Base-by-base conservation (phyloP, 306 rosid species). In the Ormosia emarginata region DNA sequence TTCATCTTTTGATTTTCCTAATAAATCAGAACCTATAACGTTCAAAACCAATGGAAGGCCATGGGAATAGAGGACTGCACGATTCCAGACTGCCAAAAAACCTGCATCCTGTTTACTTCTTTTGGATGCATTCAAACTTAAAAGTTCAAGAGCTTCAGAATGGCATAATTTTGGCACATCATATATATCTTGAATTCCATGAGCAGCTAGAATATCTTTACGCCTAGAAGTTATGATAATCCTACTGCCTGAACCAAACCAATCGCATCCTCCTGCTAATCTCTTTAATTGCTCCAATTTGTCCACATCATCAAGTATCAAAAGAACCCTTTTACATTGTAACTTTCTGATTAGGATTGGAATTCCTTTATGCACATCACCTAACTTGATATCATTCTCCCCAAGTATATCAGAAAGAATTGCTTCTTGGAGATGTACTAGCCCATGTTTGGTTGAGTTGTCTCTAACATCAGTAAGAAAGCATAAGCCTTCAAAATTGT, bases 41-140 rank as follows among this genome's bases (percentile, higher is more conserved):
- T 78, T 65, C 67, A 78, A 40, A 67, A 44, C 24, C 75, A 78
- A 55, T 50, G 82, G 75, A 52, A 78, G 81, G 43, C 74, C 81
- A 37, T 3, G 0, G 7, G 63, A 49, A 52, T 56, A 37, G 49
- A 7, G 15, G 10, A 39, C 0, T 24, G 34, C 74, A 12, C 66
- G 75, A 4, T 33, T 2, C 62, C 46, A 76, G 14, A 46, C 8
- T 36, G 44, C 52, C 33, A 17, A 17, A 56, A 18, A 56, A 56
- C 13, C 0, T 18, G 34, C 50, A 9, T 73, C 29, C 29, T 8
- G n/a, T 7, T 13, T 3, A 40, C 12, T 34, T 57, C 53, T 61
- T 24, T 24, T 3, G 29, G 13, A 32, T 34, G 44, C 33, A 6
- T 8, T 4, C 36, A 15, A 15, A 2, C 36, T 14, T 34, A 72